Evolutionary conservation across 352 stramenopile genomes (phyloP), one percentile per base, ranked within the genome.

Genomic region (Pythium scleroteichum): DNA sequence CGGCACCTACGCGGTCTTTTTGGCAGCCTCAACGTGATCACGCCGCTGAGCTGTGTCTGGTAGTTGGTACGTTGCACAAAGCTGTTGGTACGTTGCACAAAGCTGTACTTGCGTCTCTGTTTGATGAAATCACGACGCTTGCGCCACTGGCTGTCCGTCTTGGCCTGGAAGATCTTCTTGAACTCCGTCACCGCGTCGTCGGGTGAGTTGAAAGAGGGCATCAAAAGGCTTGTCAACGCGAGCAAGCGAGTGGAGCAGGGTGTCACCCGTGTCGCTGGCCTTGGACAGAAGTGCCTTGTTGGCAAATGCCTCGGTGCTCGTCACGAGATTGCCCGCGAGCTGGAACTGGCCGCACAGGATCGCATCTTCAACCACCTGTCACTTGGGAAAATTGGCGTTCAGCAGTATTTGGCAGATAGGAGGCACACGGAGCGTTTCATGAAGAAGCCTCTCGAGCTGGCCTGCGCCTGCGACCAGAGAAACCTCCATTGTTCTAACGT

Each of bases 401-500:
- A 93, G 56, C 3, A 93, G 67, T 68, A 93, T 85, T 61, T 93
- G 84, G 40, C 79, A 93, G 20, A 93, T 88, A n/a, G n/a, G n/a
- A n/a, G n/a, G n/a, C n/a, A n/a, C n/a, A n/a, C n/a, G n/a, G n/a
- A n/a, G n/a, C n/a, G n/a, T n/a, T n/a, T n/a, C n/a, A n/a, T n/a
- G n/a, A n/a, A n/a, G n/a, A n/a, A n/a, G n/a, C n/a, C n/a, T n/a
- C n/a, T n/a, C n/a, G n/a, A n/a, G n/a, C n/a, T n/a, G n/a, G n/a
- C n/a, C n/a, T n/a, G n/a, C n/a, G n/a, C n/a, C n/a, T n/a, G n/a
- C n/a, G n/a, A n/a, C n/a, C n/a, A n/a, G n/a, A n/a, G n/a, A n/a
- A n/a, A n/a, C n/a, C n/a, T n/a, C n/a, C n/a, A n/a, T n/a, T n/a
- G n/a, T n/a, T n/a, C n/a, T n/a, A n/a, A n/a, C n/a, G n/a, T n/a